Evolutionary conservation across 768 basidiomycete genomes (phyloP).

Genomic region (Auriscalpium orientale): DNA sequence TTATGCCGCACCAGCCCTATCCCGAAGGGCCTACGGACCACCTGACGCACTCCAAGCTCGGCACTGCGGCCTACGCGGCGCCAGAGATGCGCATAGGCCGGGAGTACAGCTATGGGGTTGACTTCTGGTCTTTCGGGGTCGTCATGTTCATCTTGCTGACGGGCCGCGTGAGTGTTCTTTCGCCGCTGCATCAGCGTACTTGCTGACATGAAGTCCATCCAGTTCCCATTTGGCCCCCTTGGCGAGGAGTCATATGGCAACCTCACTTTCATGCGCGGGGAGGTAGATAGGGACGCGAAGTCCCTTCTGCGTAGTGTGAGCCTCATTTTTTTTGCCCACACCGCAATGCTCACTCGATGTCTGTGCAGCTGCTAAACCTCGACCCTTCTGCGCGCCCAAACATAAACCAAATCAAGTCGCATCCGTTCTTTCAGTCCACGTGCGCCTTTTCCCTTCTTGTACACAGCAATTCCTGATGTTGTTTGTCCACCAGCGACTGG

Average conservation of each 20-base stretch:
- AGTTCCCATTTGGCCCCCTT: slow-evolving; percentile 14
- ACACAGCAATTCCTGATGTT: neutral
- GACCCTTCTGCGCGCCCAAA: slow-evolving; percentile 6
- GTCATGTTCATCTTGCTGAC: slow-evolving; percentile 14
- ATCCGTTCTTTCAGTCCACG: slow-evolving; percentile 11
- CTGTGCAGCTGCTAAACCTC: slow-evolving; percentile 5
- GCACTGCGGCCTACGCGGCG: slow-evolving; percentile 11
- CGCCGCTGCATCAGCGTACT: too few species aligned
- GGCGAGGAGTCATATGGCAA: slow-evolving; percentile 2
- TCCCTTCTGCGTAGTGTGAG: slow-evolving; percentile 5
- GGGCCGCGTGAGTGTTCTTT: slow-evolving; percentile 8
- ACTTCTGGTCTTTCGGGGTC: slow-evolving; percentile 15
- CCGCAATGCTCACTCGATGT: neutral
- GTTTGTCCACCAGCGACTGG: slow-evolving; percentile 5
- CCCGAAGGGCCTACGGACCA: neutral
- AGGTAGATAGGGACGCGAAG: slow-evolving; percentile 11
- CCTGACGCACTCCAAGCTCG: slow-evolving; percentile 7
- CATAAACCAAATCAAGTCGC: slow-evolving; percentile 9
- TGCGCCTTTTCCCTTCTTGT: neutral
- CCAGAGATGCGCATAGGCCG: slow-evolving; percentile 12
- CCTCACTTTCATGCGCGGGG: slow-evolving; percentile 5
- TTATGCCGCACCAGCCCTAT: slow-evolving; percentile 8
- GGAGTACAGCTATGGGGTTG: slow-evolving; percentile 14
- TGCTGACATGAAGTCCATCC: neutral
- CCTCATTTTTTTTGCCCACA: too few species aligned